Conservation (phyloP, 805 yeast species). For the Metschnikowia santaceciliae region DNA sequence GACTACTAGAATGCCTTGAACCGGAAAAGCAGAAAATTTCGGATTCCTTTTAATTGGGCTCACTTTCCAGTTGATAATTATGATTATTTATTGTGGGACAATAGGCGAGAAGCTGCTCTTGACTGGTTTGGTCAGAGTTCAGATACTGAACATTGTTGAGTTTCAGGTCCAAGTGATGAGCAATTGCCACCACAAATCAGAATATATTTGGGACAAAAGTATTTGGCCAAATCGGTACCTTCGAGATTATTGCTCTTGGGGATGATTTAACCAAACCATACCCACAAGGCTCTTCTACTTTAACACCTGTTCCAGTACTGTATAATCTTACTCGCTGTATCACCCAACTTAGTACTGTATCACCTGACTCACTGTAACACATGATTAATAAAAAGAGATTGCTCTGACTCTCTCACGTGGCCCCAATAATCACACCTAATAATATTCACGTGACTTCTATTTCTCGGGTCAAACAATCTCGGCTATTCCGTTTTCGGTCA, state of each 20-base stretch:
- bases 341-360: too few species aligned
- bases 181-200: not conserved
- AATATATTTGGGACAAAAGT: not conserved
- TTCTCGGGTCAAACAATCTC: too few species aligned
- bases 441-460: too few species aligned
- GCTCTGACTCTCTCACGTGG: too few species aligned
- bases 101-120: not conserved
- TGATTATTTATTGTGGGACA: not conserved
- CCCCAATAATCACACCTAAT: too few species aligned
- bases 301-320: too few species aligned
- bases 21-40: not conserved
- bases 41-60: not conserved
- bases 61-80: not conserved
- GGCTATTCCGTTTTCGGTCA: not conserved
- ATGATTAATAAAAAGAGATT: too few species aligned
- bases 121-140: not conserved
- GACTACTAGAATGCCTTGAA: not conserved
- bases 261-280: not conserved
- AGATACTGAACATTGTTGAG: too few species aligned
- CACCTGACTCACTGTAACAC: too few species aligned
- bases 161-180: not conserved
- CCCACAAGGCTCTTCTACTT: not conserved
- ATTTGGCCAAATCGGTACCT: not conserved
- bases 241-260: not conserved
- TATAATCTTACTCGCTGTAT: too few species aligned